Evolutionary conservation across 345 rosid genomes (phyloP), one percentile per base, ranked within the genome.

Genomic region (Arabidopsis suecica): DNA sequence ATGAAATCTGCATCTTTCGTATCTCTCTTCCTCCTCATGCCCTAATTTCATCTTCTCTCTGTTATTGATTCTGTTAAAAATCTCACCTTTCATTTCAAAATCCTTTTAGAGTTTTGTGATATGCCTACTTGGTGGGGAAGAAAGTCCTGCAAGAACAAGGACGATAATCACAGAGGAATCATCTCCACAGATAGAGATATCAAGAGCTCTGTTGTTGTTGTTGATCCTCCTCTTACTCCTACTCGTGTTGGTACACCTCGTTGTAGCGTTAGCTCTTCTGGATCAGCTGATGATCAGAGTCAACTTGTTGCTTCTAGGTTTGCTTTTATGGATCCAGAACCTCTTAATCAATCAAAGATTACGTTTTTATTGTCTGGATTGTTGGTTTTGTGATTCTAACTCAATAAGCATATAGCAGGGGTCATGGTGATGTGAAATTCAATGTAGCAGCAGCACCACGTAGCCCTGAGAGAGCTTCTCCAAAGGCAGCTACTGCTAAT

Each of bases 101-200:
- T 38, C 66, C 67, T 22, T 22, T 25, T 10, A 3, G 4, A 3
- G 4, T 36, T 36, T 20, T 42, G 33, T 71, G 73, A 62, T 62
- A 90, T 90, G 97, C 97, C 91, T 66, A 85, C 83, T 81, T 92
- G 97, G 97, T 92, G 96, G 93, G 61, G 79, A 10, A 90, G 60
- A 71, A 95, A 83, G 66, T 83, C 86, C 0, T 68, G 82, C 18
- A 95, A 89, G 82, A 81, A 53, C 81, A 86, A 86, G 62, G 93
- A 86, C 72, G 88, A 78, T 14, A 65, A 40, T 69, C 74, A 76
- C 56, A 64, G 65, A 50, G 69, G 78, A 51, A 20, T 20, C 79
- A 20, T 25, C 79, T 79, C 59, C 58, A 75, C 30, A 50, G 56
- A 50, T 1, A 50, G 59, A 37, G 66, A 65, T 67, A 82, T 50